Evolutionary conservation across 805 yeast genomes (phyloP).

Genomic region (Wickerhamomyces ciferrii): DNA sequence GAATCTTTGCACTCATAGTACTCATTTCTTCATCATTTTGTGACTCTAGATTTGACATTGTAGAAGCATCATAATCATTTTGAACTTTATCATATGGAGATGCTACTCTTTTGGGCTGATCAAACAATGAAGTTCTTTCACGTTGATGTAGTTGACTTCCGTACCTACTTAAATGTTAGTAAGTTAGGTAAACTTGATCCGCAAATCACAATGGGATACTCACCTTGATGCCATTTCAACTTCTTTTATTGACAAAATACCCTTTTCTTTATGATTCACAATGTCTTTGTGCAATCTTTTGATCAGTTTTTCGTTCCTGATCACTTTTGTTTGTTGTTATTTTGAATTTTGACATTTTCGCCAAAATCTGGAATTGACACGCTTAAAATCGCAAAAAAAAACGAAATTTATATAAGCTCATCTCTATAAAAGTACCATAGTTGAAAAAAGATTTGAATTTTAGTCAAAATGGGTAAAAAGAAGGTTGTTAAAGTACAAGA

Average conservation of each 20-base stretch:
- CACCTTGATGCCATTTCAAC: background rate
- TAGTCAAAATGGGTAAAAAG: background rate
- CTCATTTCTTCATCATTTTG: conserved; percentile 59
- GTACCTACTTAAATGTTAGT: background rate
- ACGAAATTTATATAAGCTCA: background rate
- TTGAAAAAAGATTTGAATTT: background rate
- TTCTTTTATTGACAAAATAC: background rate
- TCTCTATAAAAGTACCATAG: no score
- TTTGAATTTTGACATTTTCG: background rate
- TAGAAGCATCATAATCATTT: conserved; percentile 44
- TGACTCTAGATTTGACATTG: conserved; percentile 55
- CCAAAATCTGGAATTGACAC: background rate
- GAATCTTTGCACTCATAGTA: conserved; percentile 48
- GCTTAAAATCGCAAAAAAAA: background rate
- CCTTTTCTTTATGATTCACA: no score
- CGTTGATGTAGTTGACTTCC: conserved; percentile 1
- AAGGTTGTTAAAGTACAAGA: background rate
- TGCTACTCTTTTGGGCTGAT: conserved; percentile 25
- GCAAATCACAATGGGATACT: background rate
- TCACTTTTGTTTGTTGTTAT: background rate
- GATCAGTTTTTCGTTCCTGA: background rate
- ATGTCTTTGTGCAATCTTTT: no score
- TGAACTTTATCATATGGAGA: conserved; percentile 36
- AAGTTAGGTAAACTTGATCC: background rate
- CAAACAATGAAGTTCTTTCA: conserved; percentile 18